Conservation (phyloP, 1,284 basidiomycete species). For the Singerocomus inundabilis region DNA sequence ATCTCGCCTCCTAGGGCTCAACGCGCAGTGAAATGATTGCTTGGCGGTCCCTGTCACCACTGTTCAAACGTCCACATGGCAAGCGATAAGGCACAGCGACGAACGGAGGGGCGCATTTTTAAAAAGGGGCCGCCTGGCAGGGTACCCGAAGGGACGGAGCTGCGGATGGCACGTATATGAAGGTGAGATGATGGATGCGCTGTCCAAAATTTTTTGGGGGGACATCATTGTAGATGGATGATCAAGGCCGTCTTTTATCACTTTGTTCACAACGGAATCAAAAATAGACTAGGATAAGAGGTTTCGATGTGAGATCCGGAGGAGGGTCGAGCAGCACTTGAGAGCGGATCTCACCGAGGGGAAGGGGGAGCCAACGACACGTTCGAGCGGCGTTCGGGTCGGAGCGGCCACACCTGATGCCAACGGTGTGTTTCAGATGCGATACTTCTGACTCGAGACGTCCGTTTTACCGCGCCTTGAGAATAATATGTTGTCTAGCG, state of each 20-base stretch:
- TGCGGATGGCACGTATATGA: constrained; percentile 22
- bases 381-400: constrained; percentile 26
- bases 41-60: constrained; percentile 16
- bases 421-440: constrained; percentile 16
- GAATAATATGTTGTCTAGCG: too few relatives aligned
- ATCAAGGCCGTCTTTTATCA: constrained; percentile 3
- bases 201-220: neutral
- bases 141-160: constrained; percentile 6
- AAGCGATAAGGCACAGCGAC: constrained; percentile 22
- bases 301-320: constrained; percentile 22
- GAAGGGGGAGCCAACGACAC: neutral
- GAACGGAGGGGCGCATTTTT: neutral
- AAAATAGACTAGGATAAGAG: too few relatives aligned
- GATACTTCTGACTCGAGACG: neutral
- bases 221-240: too few relatives aligned
- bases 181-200: constrained; percentile 20
- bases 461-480: too few relatives aligned
- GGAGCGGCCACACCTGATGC: constrained; percentile 4
- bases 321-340: constrained; percentile 18
- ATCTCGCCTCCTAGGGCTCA: neutral
- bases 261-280: constrained; percentile 10
- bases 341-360: constrained; percentile 30
- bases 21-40: constrained; percentile 7
- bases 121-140: constrained; percentile 13
- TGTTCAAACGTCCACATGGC: constrained; percentile 12